phyloP scores from a whole-genome alignment of 2,329 filamentous ascomycete species.

The Microsporum ferrugineum region DNA sequence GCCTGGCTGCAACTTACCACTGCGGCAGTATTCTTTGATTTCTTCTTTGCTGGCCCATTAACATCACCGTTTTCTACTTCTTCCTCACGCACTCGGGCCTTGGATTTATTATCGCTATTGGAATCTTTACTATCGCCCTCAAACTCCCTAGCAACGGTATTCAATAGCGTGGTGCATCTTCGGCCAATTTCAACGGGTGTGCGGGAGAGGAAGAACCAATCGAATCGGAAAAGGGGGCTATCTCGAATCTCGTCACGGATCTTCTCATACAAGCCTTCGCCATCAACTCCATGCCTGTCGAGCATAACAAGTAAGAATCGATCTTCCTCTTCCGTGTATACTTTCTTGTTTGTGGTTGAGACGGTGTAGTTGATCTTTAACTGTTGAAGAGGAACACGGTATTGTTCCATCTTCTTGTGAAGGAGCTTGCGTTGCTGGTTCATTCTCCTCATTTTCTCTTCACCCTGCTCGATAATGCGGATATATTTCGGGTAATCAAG shows the following conservation, averaged over 20 bases:
- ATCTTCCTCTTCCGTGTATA: slow-evolving; percentile 97
- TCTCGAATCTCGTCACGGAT: slow-evolving; percentile 97
- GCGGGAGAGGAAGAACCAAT: slow-evolving; percentile 97
- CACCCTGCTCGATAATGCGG: slow-evolving; percentile 79
- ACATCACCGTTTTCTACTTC: slow-evolving; percentile 74
- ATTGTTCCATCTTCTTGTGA: slow-evolving; percentile 88
- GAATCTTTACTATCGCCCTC: slow-evolving; percentile 46
- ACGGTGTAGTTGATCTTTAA: slow-evolving; percentile 98
- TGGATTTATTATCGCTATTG: slow-evolving; percentile 58
- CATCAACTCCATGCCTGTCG: slow-evolving; percentile 83
- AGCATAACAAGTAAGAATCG: slow-evolving; percentile 88
- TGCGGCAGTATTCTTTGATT: slow-evolving; percentile 65
- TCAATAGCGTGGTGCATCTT: slow-evolving; percentile 85
- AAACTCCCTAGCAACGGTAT: slow-evolving; percentile 89
- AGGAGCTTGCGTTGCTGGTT: slow-evolving; percentile 89
- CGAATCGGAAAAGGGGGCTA: slow-evolving; percentile 88
- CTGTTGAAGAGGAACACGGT: slow-evolving; percentile 93
- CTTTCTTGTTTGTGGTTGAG: slow-evolving; percentile 98
- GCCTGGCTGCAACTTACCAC: slow-evolving; percentile 51
- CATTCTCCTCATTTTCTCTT: slow-evolving; percentile 77
- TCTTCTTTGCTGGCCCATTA: slow-evolving; percentile 83
- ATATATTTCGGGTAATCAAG: slow-evolving; percentile 81
- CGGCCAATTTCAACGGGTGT: slow-evolving; percentile 87
- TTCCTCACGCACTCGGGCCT: slow-evolving; percentile 48
- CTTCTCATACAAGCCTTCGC: slow-evolving; percentile 77